These are phyloP conservation scores for Tetracladium marchalianum DNA, from an alignment of 495 filamentous ascomycete genomes.

Conservation along the genomic window DNA sequence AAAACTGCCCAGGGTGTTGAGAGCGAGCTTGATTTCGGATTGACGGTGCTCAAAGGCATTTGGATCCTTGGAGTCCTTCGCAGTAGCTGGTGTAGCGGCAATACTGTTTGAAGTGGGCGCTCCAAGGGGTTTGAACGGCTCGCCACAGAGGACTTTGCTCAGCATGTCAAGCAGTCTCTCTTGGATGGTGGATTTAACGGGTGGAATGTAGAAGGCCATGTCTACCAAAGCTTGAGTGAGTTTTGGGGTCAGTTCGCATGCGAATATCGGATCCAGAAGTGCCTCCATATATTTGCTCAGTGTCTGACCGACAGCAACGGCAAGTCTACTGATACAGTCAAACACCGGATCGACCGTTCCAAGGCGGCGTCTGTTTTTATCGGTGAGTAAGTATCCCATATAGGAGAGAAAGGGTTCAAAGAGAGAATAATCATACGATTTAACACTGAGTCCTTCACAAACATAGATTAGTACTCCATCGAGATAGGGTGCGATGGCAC, in stretches of 20 bases:
- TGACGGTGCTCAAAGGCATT: constrained; percentile 64
- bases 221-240: constrained; percentile 92
- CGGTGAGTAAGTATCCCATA: constrained; percentile 3
- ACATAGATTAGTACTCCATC: constrained; percentile 89
- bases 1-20: constrained; percentile 91
- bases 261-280: constrained; percentile 90
- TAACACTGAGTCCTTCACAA: constrained; percentile 76
- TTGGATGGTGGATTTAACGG: constrained; percentile 84
- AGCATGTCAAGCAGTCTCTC: constrained; percentile 90
- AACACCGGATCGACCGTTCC: constrained; percentile 86
- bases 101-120: constrained; percentile 59
- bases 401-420: background rate
- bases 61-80: constrained; percentile 76
- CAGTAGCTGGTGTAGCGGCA: constrained; percentile 65
- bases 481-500: constrained; percentile 86
- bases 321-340: constrained; percentile 93
- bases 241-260: constrained; percentile 84
- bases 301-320: constrained; percentile 87
- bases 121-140: constrained; percentile 83
- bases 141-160: constrained; percentile 83
- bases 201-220: constrained; percentile 97
- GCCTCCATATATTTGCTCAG: constrained; percentile 98
- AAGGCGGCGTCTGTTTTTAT: constrained; percentile 44
- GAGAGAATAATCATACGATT: constrained; percentile 28
- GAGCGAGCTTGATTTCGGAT: constrained; percentile 78